Conservation (phyloP, 148 eudicot genomes). For the Pouteria glomerata region DNA sequence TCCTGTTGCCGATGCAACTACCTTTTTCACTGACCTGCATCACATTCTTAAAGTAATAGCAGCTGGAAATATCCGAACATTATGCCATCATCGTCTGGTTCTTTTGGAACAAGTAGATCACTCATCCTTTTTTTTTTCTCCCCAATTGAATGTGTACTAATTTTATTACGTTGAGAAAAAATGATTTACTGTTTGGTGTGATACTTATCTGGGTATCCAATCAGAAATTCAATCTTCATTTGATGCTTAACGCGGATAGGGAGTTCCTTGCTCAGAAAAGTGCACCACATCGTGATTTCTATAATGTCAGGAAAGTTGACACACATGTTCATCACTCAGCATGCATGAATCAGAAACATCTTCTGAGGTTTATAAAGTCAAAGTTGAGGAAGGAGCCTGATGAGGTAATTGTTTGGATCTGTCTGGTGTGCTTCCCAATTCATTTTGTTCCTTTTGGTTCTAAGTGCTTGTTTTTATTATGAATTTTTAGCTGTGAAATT, state of each 20-base stretch:
- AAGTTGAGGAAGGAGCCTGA: slow-evolving; percentile 98
- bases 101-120: slow-evolving; percentile 80
- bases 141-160: neutral
- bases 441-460: neutral
- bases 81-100: slow-evolving; percentile 87
- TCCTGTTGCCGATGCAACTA: slow-evolving; percentile 96
- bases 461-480: neutral
- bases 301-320: slow-evolving; percentile 97
- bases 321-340: slow-evolving; percentile 99
- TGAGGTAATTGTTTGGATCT: slow-evolving; percentile 50
- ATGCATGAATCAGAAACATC: slow-evolving; percentile 99
- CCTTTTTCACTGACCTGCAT: slow-evolving; percentile 97
- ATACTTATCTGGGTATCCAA: slow-evolving; percentile 17
- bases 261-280: slow-evolving; percentile 99
- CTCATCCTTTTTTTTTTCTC: slow-evolving; percentile 5
- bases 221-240: slow-evolving; percentile 99
- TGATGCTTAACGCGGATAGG: slow-evolving; percentile 98
- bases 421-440: neutral
- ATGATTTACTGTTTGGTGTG: slow-evolving; percentile 11
- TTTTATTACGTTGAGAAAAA: neutral
- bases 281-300: slow-evolving; percentile 99
- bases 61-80: slow-evolving; percentile 90
- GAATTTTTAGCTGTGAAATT: neutral
- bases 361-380: slow-evolving; percentile 92
- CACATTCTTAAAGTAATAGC: slow-evolving; percentile 96